Evolutionary conservation across 2,329 filamentous ascomycete genomes (phyloP).

Genomic region (Monosporascus sp.): DNA sequence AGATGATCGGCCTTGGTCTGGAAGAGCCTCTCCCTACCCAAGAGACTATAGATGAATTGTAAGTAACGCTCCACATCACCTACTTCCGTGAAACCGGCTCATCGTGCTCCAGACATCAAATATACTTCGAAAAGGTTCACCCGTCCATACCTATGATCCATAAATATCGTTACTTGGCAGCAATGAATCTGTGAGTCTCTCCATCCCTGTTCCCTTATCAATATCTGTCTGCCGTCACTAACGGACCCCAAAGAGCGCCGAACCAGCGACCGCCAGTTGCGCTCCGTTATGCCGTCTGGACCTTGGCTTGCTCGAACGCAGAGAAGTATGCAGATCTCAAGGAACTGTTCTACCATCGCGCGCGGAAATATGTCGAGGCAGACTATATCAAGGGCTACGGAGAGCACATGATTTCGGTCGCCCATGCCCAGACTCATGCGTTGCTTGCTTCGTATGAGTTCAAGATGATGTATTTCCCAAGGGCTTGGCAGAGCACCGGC

Average conservation of each 20-base stretch:
- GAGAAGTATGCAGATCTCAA: conserved; percentile 78
- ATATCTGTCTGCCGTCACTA: conserved; percentile 1
- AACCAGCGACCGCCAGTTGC: conserved; percentile 81
- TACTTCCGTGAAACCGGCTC: conserved; percentile 1
- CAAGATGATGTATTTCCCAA: conserved; percentile 94
- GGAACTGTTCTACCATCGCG: conserved; percentile 82
- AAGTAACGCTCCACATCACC: conserved; percentile 24
- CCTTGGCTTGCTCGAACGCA: conserved; percentile 76
- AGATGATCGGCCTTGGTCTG: conserved; percentile 59
- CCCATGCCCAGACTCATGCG: conserved; percentile 80
- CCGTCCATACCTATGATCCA: conserved; percentile 85
- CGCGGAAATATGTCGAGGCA: conserved; percentile 82
- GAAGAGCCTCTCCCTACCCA: conserved; percentile 56
- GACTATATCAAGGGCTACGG: conserved; percentile 92
- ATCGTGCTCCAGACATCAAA: conserved; percentile 55
- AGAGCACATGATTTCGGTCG: conserved; percentile 79
- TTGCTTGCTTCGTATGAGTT: conserved; percentile 84
- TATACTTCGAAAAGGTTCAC: conserved; percentile 89
- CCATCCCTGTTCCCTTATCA: not conserved
- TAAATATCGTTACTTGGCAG: conserved; percentile 77
- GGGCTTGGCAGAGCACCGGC: conserved; percentile 91
- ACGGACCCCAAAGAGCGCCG: conserved; percentile 51
- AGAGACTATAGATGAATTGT: conserved; percentile 75
- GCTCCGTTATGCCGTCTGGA: conserved; percentile 93
- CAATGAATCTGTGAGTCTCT: conserved; percentile 67